Evolutionary conservation across 768 basidiomycete species (phyloP).

Genomic region (Kwoniella shandongensis): DNA sequence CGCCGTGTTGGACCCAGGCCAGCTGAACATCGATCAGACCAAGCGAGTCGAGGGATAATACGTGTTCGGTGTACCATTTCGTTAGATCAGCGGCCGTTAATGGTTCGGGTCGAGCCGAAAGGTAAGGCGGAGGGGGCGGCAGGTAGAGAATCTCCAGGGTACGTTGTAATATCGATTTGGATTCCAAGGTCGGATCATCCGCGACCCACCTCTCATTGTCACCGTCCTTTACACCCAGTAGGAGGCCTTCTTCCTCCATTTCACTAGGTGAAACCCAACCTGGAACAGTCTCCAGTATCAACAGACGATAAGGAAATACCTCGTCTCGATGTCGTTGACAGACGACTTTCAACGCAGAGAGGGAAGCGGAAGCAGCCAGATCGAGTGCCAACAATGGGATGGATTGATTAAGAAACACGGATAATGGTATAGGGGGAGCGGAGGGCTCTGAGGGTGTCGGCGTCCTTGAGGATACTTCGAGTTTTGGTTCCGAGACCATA

Average conservation of each 20-base stretch:
- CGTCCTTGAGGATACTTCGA: not conserved
- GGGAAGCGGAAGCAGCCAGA: slow-evolving; percentile 66
- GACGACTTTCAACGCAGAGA: slow-evolving; percentile 64
- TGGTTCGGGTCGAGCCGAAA: slow-evolving; percentile 39
- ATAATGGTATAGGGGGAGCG: slow-evolving; percentile 55
- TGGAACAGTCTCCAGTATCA: slow-evolving; percentile 72
- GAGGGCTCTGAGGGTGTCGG: not conserved
- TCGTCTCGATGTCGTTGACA: slow-evolving; percentile 60
- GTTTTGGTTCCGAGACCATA: slow-evolving; percentile 10
- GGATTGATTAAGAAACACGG: slow-evolving; percentile 65
- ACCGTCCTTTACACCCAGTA: slow-evolving; percentile 18
- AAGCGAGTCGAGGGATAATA: slow-evolving; percentile 65
- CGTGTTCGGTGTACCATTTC: slow-evolving; percentile 72
- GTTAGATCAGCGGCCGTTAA: slow-evolving; percentile 61
- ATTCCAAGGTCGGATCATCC: not conserved
- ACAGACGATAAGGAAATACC: slow-evolving; percentile 70
- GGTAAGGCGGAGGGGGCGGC: slow-evolving; percentile 3
- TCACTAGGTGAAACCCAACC: slow-evolving; percentile 66
- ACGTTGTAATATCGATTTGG: not conserved
- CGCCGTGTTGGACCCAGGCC: slow-evolving; percentile 78
- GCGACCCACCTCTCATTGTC: slow-evolving; percentile 16
- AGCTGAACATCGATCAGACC: slow-evolving; percentile 80
- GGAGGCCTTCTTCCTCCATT: slow-evolving; percentile 21
- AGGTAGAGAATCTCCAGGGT: not conserved
- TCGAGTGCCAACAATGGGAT: slow-evolving; percentile 64